Evolutionary conservation across 78 protist species (phyloP).

Genomic region (Cavenderia fasciculata): DNA sequence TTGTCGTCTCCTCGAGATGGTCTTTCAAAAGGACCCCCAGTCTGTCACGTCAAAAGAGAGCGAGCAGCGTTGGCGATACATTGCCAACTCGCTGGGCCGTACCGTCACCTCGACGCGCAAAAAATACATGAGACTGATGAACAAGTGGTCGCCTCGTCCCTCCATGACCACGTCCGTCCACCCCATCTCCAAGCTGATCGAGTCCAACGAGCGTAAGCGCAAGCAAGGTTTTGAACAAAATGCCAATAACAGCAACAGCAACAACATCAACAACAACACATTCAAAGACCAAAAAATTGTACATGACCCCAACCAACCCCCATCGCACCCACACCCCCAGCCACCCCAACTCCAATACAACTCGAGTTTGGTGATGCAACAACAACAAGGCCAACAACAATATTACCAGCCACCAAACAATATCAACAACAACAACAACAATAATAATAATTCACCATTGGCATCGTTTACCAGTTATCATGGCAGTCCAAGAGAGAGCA

Average conservation of each 20-base stretch:
- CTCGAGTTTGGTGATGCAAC: neutral
- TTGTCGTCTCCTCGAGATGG: slow-evolving; percentile 42
- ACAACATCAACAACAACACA: neutral
- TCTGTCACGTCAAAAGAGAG: slow-evolving; percentile 58
- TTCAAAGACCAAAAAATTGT: slow-evolving; percentile 2
- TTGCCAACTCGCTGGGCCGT: slow-evolving; percentile 49
- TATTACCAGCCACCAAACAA: neutral
- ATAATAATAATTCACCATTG: too few relatives aligned
- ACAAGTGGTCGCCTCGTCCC: slow-evolving; percentile 74
- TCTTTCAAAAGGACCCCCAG: slow-evolving; percentile 71
- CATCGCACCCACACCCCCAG: neutral
- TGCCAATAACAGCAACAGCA: neutral
- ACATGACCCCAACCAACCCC: slow-evolving; percentile 15
- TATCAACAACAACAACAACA: neutral
- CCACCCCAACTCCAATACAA: slow-evolving; percentile 23
- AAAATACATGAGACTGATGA: slow-evolving; percentile 68
- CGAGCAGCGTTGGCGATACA: slow-evolving; percentile 59
- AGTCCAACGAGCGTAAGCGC: slow-evolving; percentile 35
- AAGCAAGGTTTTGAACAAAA: neutral
- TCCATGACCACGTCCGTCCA: slow-evolving; percentile 49
- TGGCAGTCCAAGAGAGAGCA: too few relatives aligned
- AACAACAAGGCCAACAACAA: slow-evolving; percentile 10
- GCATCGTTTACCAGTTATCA: too few relatives aligned
- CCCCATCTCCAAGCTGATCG: slow-evolving; percentile 57
- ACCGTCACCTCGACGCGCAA: slow-evolving; percentile 65